Evolutionary conservation across 805 yeast genomes (phyloP).

Genomic region (Candida piceae): DNA sequence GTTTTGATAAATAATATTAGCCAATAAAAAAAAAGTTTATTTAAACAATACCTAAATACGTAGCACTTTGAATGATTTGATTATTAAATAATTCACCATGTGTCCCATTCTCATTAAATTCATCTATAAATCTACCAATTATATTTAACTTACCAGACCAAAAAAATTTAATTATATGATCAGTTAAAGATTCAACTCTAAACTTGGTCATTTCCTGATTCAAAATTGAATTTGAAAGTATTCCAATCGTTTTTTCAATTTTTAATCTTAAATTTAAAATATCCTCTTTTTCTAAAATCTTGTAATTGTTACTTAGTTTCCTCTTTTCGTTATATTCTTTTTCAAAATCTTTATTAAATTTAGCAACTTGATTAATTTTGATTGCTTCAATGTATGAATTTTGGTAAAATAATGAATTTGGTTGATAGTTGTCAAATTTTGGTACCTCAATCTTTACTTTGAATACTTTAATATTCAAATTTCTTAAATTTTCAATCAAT

Average conservation of each 20-base stretch:
- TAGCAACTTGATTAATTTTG: slow-evolving; percentile 24
- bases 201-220: slow-evolving; percentile 11
- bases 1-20: too few relatives aligned
- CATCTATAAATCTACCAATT: slow-evolving; percentile 21
- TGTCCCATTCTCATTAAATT: background rate
- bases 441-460: slow-evolving; percentile 28
- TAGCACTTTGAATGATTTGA: slow-evolving; percentile 17
- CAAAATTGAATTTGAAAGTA: slow-evolving; percentile 13
- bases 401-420: background rate
- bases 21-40: background rate
- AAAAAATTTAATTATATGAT: slow-evolving; percentile 27
- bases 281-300: background rate
- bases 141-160: slow-evolving; percentile 23
- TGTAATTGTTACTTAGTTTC: background rate
- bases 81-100: slow-evolving; percentile 7
- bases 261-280: slow-evolving; percentile 7
- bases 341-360: slow-evolving; percentile 22
- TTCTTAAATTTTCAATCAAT: slow-evolving; percentile 18
- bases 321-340: slow-evolving; percentile 2
- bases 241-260: slow-evolving; percentile 20
- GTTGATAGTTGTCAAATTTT: too few relatives aligned
- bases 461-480: slow-evolving; percentile 23
- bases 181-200: slow-evolving; percentile 24
- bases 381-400: slow-evolving; percentile 26
- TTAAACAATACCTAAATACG: slow-evolving; percentile 15